A percentile compares a stretch with the other conserved stretches of the same genome.
phyloP scores from a whole-genome alignment of 2,329 filamentous ascomycete species.

The Lachnellula occidentalis region DNA sequence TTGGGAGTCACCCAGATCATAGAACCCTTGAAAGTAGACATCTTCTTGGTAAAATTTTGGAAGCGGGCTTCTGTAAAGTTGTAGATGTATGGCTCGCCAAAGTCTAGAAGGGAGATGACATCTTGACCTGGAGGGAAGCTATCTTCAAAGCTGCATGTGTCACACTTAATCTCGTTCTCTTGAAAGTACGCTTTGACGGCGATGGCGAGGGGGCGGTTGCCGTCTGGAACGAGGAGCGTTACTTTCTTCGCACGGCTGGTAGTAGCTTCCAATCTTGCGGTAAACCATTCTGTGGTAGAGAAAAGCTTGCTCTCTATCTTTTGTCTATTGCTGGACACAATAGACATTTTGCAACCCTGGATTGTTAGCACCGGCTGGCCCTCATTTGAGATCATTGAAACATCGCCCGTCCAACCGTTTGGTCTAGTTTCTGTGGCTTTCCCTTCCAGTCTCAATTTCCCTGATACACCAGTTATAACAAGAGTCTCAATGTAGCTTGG shows the following conservation, averaged over 20 bases:
- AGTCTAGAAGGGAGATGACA: constrained; percentile 25
- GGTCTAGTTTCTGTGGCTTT: background rate
- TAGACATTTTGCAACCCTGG: background rate
- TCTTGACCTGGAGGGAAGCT: constrained; percentile 16
- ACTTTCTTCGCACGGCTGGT: background rate
- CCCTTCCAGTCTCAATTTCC: background rate
- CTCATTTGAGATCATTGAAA: background rate
- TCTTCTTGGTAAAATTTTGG: constrained; percentile 6
- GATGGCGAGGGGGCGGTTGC: background rate
- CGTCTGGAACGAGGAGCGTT: background rate
- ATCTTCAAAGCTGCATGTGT: constrained; percentile 7
- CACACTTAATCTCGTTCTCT: background rate
- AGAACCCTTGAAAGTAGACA: constrained; percentile 1
- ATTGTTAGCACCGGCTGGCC: background rate
- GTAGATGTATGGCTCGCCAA: constrained; percentile 23
- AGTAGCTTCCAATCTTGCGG: too few relatives aligned
- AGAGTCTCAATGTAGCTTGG: constrained; percentile 1
- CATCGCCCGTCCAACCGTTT: background rate
- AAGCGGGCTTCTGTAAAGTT: constrained; percentile 13
- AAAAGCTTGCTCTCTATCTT: background rate
- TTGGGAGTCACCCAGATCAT: constrained; percentile 20
- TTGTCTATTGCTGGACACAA: background rate
- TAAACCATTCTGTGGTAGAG: background rate
- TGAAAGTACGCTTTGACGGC: background rate
- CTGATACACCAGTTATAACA: background rate